A percentile compares a stretch with the other conserved stretches of the same genome.
Evolutionary conservation across 768 basidiomycete genomes (phyloP).

Genomic region (Sporobolomyces phaffii): DNA sequence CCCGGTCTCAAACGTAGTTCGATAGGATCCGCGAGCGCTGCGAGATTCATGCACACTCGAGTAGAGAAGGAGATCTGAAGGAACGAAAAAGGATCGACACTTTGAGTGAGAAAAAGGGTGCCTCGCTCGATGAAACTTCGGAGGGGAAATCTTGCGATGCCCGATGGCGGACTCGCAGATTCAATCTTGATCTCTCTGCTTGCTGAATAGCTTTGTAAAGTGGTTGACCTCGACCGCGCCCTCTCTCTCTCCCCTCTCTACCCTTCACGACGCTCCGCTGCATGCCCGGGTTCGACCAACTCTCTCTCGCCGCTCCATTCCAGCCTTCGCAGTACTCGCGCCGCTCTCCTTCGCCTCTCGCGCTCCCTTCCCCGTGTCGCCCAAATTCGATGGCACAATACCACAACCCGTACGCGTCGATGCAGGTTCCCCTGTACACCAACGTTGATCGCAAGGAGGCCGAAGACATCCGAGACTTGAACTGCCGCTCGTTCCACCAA

Average conservation of each 20-base stretch:
- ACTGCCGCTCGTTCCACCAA: not conserved
- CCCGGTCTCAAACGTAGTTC: no score
- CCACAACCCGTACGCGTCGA: constrained; percentile 1
- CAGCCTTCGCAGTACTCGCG: not conserved
- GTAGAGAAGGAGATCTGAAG: no score
- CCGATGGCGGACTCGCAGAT: no score
- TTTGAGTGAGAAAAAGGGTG: no score
- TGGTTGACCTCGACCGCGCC: not conserved
- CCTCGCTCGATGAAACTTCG: no score
- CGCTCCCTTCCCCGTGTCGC: constrained; percentile 6
- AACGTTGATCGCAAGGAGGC: not conserved
- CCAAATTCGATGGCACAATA: not conserved
- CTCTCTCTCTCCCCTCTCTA: not conserved
- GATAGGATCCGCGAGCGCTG: no score
- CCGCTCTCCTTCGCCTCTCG: constrained; percentile 4
- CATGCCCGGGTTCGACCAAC: constrained; percentile 3
- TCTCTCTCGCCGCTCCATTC: not conserved
- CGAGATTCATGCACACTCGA: no score
- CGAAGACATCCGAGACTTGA: not conserved
- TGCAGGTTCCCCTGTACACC: constrained; percentile 1
- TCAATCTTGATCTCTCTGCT: not conserved
- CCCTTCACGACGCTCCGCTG: not conserved
- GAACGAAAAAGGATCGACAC: no score
- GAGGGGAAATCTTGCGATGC: no score
- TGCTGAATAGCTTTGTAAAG: not conserved